Conservation (phyloP, 352 stramenopile genomes). For the Globisporangium rhizosaccharum region DNA sequence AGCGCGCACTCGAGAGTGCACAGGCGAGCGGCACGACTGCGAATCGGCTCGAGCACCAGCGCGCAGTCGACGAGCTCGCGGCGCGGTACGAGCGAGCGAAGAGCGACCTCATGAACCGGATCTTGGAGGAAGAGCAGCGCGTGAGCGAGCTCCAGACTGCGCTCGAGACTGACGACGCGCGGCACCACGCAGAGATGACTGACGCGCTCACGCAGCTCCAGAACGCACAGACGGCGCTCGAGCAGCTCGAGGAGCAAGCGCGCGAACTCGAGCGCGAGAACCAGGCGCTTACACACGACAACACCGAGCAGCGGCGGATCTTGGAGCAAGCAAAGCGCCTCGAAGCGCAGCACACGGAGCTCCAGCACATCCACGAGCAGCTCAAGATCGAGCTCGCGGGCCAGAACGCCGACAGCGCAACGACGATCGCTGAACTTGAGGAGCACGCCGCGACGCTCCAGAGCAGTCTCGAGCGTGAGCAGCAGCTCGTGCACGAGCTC, state of each 20-base stretch:
- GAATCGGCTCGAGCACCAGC: conserved; percentile 17
- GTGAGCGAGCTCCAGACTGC: conserved; percentile 30
- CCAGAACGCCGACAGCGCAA: conserved; percentile 30
- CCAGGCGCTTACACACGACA: conserved; percentile 29
- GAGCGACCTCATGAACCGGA: conserved; percentile 27
- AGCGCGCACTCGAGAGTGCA: conserved; percentile 24
- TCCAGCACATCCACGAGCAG: conserved; percentile 31
- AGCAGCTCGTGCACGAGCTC: conserved; percentile 42
- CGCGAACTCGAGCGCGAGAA: conserved; percentile 46
- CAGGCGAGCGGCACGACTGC: conserved; percentile 15
- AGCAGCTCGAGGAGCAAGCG: conserved; percentile 18
- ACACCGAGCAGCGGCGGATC: conserved; percentile 8
- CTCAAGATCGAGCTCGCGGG: conserved; percentile 25
- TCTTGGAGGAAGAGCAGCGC: conserved; percentile 42
- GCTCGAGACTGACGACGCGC: conserved; percentile 24
- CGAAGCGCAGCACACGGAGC: conserved; percentile 22
- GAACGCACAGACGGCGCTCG: conserved; percentile 12
- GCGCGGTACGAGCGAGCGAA: conserved; percentile 39
- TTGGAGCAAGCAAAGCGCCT: conserved; percentile 17
- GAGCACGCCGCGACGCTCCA: conserved; percentile 57
- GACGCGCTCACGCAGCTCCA: conserved; percentile 26
- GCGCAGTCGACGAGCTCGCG: conserved; percentile 22
- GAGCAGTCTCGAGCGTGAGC: conserved; percentile 49
- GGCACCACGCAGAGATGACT: conserved; percentile 18
- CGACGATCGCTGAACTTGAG: conserved; percentile 27